Percentiles rank a stretch among this genome's conserved stretches.
These are phyloP conservation scores for Blastobotrys ciferrii DNA, from an alignment of 1,139 yeast species.

Conservation along the genomic window DNA sequence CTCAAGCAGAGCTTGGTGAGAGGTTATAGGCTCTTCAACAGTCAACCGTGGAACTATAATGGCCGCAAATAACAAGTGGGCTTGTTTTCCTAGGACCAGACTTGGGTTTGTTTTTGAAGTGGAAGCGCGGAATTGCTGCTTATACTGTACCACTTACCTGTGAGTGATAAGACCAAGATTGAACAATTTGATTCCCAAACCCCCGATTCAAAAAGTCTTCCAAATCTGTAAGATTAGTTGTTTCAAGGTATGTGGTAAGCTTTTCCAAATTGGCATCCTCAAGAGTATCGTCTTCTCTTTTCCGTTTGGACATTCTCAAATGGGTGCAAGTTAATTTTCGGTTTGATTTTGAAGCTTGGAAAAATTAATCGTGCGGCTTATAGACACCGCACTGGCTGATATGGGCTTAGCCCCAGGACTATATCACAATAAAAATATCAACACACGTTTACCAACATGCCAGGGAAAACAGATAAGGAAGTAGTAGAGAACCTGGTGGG, in stretches of 20 bases:
- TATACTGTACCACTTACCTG: slow-evolving; percentile 37
- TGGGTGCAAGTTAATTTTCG: background rate
- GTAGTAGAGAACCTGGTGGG: background rate
- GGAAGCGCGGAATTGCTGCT: no score
- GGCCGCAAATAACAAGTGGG: no score
- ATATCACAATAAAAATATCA: no score
- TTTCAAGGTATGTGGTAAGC: slow-evolving; percentile 8
- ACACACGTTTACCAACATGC: no score
- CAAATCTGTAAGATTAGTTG: slow-evolving; percentile 12
- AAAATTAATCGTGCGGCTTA: slow-evolving; percentile 5
- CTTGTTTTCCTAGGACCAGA: no score
- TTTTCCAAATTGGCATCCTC: slow-evolving; percentile 18
- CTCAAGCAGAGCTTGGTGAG: no score
- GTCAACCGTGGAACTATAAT: no score
- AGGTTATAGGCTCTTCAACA: no score
- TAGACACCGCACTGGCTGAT: background rate
- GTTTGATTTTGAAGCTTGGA: background rate
- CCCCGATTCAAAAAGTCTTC: slow-evolving; percentile 10
- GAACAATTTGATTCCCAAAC: slow-evolving; percentile 39
- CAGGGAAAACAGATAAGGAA: slow-evolving; percentile 1
- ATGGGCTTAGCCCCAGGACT: no score
- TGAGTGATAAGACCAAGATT: slow-evolving; percentile 62
- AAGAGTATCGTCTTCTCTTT: slow-evolving; percentile 17
- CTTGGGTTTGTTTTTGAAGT: no score
- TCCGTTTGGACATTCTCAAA: slow-evolving; percentile 20